Evolutionary conservation across 139 green algal species (phyloP).

Genomic region (Spirogloea muscicola): DNA sequence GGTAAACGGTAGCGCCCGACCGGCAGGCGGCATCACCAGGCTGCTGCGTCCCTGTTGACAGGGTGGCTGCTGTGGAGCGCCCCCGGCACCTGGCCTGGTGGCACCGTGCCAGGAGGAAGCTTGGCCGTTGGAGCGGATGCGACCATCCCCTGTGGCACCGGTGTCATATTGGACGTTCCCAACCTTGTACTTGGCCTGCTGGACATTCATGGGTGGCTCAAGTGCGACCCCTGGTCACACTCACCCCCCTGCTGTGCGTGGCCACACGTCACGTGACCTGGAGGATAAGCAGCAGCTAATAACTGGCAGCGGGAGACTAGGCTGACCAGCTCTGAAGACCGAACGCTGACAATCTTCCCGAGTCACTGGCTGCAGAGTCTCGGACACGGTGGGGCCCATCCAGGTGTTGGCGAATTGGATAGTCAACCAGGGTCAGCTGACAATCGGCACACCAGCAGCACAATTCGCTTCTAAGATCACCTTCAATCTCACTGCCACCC

Average conservation of each 20-base stretch:
- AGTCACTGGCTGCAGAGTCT: constrained; percentile 34
- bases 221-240: constrained; percentile 5
- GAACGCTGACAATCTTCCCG: too few relatives aligned
- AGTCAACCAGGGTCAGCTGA: constrained; percentile 20
- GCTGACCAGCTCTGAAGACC: too few relatives aligned
- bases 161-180: constrained; percentile 11
- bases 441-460: constrained; percentile 23
- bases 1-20: too few relatives aligned
- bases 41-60: constrained; percentile 3
- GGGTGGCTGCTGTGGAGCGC: constrained; percentile 10
- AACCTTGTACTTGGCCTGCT: not conserved
- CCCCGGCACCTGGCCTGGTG: constrained; percentile 5
- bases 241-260: too few relatives aligned
- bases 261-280: too few relatives aligned
- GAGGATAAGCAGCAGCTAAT: too few relatives aligned
- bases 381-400: not conserved
- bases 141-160: constrained; percentile 13
- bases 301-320: too few relatives aligned
- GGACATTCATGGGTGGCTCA: constrained; percentile 2
- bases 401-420: constrained; percentile 27
- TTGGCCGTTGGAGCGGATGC: not conserved
- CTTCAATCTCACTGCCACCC: constrained; percentile 24
- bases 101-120: constrained; percentile 4
- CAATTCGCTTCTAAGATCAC: constrained; percentile 14
- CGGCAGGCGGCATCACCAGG: too few relatives aligned